Evolutionary conservation across 1,284 basidiomycete species (phyloP), one percentile per base, ranked within the genome.

Genomic region (Peniophora sp.): DNA sequence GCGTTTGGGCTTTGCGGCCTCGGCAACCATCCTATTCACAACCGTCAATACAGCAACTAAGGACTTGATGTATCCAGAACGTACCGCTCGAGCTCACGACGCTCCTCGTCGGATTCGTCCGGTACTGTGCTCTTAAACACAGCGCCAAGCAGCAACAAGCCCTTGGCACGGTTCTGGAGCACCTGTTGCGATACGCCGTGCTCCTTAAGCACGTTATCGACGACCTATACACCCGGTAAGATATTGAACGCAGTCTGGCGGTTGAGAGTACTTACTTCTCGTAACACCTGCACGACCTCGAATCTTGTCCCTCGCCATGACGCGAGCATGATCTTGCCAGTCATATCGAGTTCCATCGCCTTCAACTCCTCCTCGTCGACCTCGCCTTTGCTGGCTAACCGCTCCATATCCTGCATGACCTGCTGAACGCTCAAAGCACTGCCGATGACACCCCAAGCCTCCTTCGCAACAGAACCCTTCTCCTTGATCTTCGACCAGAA

Each of bases 401-500:
- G 86, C 64, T 96, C 90, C 82, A 99, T 92, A 71, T 98, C 94
- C 73, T 92, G 69, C 73, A 78, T 50, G 61, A 70, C 67, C 52
- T 81, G 75, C 54, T 79, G 88, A 47, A 85, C 88, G 50, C 83
- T 84, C 55, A 90, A 64, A 85, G 92, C 92, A 75, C 88, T 92
- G 39, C 91, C 90, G 55, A 96, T 85, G 44, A 96, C 85, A 34
- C 91, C 92, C 88, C 91, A 97, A 0, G 92, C 89, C 60, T 97
- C 94, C 68, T 97, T 97, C 18, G 92, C 85, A 56, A 97, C 78
- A 0, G 90, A 72, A 14, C 92, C 93, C 66, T 95, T 96, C 71
- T 98, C 97, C 71, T 97, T 99, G 60, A 99, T 71, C 32, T 89
- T 79, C 50, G 92, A 92, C 71, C 94, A 93, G 74, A 98, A 97